These are phyloP conservation scores for Paraconiothyrium sp. DNA, from an alignment of 2,329 filamentous ascomycete genomes.

Conservation along the genomic window DNA sequence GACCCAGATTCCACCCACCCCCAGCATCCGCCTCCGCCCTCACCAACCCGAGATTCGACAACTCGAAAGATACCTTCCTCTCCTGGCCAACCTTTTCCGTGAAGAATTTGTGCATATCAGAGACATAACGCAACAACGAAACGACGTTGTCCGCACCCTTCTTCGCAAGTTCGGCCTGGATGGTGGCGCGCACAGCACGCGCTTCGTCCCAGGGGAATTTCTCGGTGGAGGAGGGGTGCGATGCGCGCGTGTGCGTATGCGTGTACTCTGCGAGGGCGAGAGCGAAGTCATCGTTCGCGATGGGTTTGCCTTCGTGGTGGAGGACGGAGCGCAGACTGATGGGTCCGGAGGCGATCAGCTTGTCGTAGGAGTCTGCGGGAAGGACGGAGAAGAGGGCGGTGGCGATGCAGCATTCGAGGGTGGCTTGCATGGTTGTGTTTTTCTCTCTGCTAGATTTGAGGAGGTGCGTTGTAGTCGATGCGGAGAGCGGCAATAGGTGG, in stretches of 20 bases:
- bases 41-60: constrained; percentile 58
- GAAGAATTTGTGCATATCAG: constrained; percentile 52
- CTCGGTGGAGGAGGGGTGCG: neutral
- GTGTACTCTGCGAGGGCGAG: constrained; percentile 34
- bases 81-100: constrained; percentile 50
- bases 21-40: neutral
- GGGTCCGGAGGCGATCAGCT: constrained; percentile 44
- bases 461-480: constrained; percentile 39
- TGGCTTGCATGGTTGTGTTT: constrained; percentile 53
- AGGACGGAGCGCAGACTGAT: constrained; percentile 54
- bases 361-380: constrained; percentile 40
- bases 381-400: constrained; percentile 47
- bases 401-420: constrained; percentile 52
- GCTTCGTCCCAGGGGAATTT: constrained; percentile 34
- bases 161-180: constrained; percentile 30
- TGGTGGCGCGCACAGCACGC: constrained; percentile 24
- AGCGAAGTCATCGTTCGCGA: constrained; percentile 40
- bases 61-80: constrained; percentile 52
- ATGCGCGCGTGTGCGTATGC: constrained; percentile 21
- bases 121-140: constrained; percentile 54
- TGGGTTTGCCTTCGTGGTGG: constrained; percentile 15
- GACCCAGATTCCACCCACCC: constrained; percentile 42
- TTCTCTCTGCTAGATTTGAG: constrained; percentile 48
- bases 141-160: constrained; percentile 38
- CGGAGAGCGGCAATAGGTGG: constrained; percentile 46